Base-by-base conservation (phyloP, 768 basidiomycete genomes). In the Leucocoprinus sp. region DNA sequence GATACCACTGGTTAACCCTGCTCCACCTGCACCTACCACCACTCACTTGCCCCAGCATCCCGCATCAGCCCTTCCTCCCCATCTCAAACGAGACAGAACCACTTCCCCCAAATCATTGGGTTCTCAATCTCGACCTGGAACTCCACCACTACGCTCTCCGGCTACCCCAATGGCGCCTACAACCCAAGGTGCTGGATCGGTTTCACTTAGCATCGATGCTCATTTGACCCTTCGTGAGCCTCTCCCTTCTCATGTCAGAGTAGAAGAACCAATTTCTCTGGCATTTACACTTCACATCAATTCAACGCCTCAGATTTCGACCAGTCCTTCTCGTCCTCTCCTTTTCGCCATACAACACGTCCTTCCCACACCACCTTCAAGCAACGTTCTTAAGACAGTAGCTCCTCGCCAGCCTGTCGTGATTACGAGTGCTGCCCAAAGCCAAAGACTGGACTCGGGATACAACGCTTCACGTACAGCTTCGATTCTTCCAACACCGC, bases 21-120 rank as follows among this genome's bases (percentile, higher is more conserved):
- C 63, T 54, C 74, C 73, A 41, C 76, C 80, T 9, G 72, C 71
- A 0, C 80, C 84, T 14, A 85, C 87, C 2, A 63, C 89, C 18
- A 87, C 86, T 0, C 70, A 76, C 7, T 76, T 90, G 59, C 67
- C 71, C 5, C 60, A 64, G 50, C 52, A 74, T 39, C 76, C 80
- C 7, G 74, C 70, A 1, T 82, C 85, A n/a, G 86, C 89, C 1
- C 63, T 90, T 17, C 89, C 87, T 0, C 70, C 77, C 5, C 76
- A 91, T 60, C 67, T 91, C n/a, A 87, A 88, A 55, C 76, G 80
- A 17, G 61, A 63, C 12, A 24, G 14, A 1, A 33, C 27, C 15
- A 60, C 58, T 23, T 42, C 49, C 7, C 51, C 56, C 7, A 44
- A 50, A 24, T 56, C 57, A 12, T 54, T 53, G 28, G 43, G 40